Evolutionary conservation across 441 rosid genomes (phyloP).

Genomic region (Gossypium davidsonii): DNA sequence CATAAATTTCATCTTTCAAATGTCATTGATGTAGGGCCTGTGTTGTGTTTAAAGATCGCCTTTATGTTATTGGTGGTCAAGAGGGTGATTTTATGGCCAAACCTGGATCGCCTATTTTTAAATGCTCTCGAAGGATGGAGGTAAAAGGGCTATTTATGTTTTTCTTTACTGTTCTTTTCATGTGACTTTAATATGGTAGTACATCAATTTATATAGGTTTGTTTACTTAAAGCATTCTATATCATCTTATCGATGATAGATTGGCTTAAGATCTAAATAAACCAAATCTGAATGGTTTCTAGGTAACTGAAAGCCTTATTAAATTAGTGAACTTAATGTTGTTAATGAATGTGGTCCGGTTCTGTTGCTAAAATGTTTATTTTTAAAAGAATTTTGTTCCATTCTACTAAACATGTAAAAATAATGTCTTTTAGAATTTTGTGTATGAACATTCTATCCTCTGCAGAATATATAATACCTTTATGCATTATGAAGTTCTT

Average conservation of each 20-base stretch:
- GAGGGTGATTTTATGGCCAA: constrained; percentile 99
- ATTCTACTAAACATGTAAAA: neutral
- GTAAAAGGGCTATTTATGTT: constrained; percentile 25
- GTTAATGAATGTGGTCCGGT: neutral
- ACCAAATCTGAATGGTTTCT: neutral
- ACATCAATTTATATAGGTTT: neutral
- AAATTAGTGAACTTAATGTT: neutral
- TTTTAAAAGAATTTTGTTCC: neutral
- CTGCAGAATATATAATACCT: neutral
- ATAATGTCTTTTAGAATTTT: neutral
- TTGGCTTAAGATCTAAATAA: neutral
- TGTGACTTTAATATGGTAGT: neutral
- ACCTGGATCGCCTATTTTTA: constrained; percentile 96
- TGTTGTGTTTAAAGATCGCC: constrained; percentile 59
- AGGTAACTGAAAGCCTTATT: neutral
- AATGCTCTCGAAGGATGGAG: constrained; percentile 87
- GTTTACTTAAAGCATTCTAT: neutral
- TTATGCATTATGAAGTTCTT: neutral
- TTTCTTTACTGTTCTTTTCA: neutral
- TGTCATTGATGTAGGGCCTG: constrained; percentile 51
- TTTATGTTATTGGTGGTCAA: constrained; percentile 86
- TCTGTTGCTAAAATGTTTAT: neutral
- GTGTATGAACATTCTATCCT: neutral
- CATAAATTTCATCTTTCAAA: neutral
- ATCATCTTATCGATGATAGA: neutral